Evolutionary conservation across 805 yeast genomes (phyloP), one percentile per base, ranked within the genome.

Genomic region (Starmerella gropengiesseri): DNA sequence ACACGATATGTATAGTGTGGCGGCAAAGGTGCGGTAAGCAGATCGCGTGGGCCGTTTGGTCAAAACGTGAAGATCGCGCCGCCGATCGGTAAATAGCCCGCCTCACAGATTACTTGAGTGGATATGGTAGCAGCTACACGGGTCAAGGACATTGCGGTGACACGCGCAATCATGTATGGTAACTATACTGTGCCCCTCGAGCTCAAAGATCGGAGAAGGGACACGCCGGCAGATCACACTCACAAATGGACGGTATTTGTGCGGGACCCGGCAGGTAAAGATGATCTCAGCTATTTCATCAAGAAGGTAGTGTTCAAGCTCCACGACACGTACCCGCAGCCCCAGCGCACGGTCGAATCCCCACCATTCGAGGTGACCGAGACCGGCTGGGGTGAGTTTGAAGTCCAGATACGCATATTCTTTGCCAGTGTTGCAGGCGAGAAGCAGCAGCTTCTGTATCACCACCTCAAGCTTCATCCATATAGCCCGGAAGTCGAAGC

Each of bases 301-400:
- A 86, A 85, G 57, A 80, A 83, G 60, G 97, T 91, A 1, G 89
- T 87, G 0, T 91, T 89, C 68, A 91, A 91, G 59, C 67, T 91
- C 18, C 98, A 91, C 61, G 98, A 91, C 51, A 91, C 98, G 0
- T 91, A 89, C 55, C 80, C 78, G 17, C 83, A 78, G 53, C 75
- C 95, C 1, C 75, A 85, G n/a, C 67, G 99, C 43, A 72, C 91
- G 1, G 70, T 89, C 13, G 97, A 91, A 49, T 59, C 68, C 23
- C 96, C 97, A 2, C 98, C 98, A 0, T 91, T 81, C 55, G 94
- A 86, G 60, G 85, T 91, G 22, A 81, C 94, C 2, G 99, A 91
- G 57, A 83, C 97, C 0, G 99, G 99, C 0, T 91, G 99, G 99
- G 99, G 99, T 52, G 99, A 91, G 61, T 91, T 91, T 62, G 99